Base-by-base conservation (phyloP, 163 green algal genomes). In the Volvox carteri region DNA sequence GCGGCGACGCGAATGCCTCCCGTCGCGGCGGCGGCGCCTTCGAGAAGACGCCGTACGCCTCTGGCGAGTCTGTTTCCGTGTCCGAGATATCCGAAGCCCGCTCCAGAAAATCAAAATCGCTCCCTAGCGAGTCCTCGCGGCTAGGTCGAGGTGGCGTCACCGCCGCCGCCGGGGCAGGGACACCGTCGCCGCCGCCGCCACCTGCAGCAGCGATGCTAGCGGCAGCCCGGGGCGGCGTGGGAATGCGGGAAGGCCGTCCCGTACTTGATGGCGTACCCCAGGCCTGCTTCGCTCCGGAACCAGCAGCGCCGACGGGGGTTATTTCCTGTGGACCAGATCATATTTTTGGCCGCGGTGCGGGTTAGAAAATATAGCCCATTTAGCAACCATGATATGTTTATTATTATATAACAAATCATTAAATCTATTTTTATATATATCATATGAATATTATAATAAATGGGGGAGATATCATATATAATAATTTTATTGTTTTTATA, bases 101-200 rank as follows among this genome's bases (percentile, higher is more conserved):
- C 37, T 92, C 88, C 25, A 92, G 35, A 65, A 90, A 90, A 56
- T 90, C 81, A n/a, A 86, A 44, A 14, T 90, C 77, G 65, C 46
- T 74, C 28, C 84, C 85, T 6, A 78, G 33, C n/a, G 84, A 89
- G 81, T 87, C 81, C 41, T 56, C 35, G 1, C 28, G 44, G 4
- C 28, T 30, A 25, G 79, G 60, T 33, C 6, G 41, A n/a, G 79
- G 60, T 14, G 42, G 60, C 79, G 41, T 48, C 14, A 42, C 6
- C 37, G 60, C 11, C 39, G 60, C 1, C 11, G 78, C 14, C 18
- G 77, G 54, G n/a, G n/a, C n/a, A n/a, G n/a, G n/a, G n/a, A n/a
- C n/a, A n/a, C n/a, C 48, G 50, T 25, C 28, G 44, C 28, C 1
- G 44, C 14, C 3, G 23, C 39, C 3, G 35, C 77, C 0, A 1